phyloP scores from a whole-genome alignment of 768 basidiomycete genomes.

The Hygrocybe coccinea region DNA sequence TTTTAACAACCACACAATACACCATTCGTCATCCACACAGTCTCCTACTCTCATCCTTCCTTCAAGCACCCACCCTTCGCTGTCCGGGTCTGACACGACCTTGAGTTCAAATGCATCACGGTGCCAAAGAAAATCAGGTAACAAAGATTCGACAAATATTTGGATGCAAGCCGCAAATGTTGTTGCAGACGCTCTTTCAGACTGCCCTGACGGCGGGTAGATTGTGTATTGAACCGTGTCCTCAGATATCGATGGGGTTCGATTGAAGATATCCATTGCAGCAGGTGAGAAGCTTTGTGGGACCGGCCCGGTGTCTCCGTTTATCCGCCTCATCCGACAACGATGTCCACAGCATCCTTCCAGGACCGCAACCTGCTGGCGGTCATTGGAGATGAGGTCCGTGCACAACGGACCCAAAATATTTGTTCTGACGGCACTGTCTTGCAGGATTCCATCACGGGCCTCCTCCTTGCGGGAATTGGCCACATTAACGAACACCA shows the following conservation, averaged over 20 bases:
- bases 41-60: constrained; percentile 91
- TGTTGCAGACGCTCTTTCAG: constrained; percentile 57
- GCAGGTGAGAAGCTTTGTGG: background rate
- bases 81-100: constrained; percentile 46
- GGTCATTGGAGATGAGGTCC: constrained; percentile 95
- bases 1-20: constrained; percentile 80
- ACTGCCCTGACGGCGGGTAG: constrained; percentile 50
- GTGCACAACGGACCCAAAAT: constrained; percentile 6
- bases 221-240: constrained; percentile 79
- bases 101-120: constrained; percentile 79
- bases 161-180: constrained; percentile 67
- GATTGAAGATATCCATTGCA: constrained; percentile 65
- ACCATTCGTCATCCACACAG: constrained; percentile 98
- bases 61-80: constrained; percentile 57
- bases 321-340: background rate
- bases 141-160: constrained; percentile 46
- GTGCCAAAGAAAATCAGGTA: constrained; percentile 74
- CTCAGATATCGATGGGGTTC: constrained; percentile 73
- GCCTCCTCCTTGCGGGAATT: constrained; percentile 89
- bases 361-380: constrained; percentile 87
- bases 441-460: constrained; percentile 90
- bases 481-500: constrained; percentile 87
- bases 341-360: constrained; percentile 54
- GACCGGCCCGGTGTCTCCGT: background rate
- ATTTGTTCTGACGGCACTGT: background rate